Conservation (phyloP, 495 filamentous ascomycete genomes). For the Hypoxylon rickii region DNA sequence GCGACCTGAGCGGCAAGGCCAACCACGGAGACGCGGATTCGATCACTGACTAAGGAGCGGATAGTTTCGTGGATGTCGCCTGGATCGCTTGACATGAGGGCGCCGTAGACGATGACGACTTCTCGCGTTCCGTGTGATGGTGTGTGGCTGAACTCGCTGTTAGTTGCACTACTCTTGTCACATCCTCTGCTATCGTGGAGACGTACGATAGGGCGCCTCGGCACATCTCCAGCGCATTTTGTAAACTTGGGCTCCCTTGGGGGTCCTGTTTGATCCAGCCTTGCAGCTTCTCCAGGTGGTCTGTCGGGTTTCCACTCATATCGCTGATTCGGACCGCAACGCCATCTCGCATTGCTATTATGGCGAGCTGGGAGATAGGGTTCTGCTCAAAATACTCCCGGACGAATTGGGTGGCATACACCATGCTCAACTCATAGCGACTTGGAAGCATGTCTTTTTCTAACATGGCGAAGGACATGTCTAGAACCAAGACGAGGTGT, state of each 20-base stretch:
- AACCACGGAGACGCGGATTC: constrained; percentile 84
- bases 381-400: constrained; percentile 98
- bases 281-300: constrained; percentile 78
- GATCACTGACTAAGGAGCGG: constrained; percentile 70
- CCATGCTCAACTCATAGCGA: constrained; percentile 78
- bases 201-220: constrained; percentile 81
- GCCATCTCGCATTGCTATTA: constrained; percentile 90
- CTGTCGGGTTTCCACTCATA: constrained; percentile 86
- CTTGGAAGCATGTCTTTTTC: constrained; percentile 94
- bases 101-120: constrained; percentile 88
- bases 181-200: constrained; percentile 21
- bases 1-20: constrained; percentile 89
- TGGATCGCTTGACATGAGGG: constrained; percentile 85
- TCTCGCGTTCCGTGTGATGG: constrained; percentile 93
- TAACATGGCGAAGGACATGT: constrained; percentile 89
- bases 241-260: constrained; percentile 84
- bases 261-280: constrained; percentile 78
- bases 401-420: constrained; percentile 86
- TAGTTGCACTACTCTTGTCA: constrained; percentile 10
- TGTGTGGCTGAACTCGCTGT: constrained; percentile 65
- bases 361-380: constrained; percentile 92
- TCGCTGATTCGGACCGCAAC: constrained; percentile 83
- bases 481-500: constrained; percentile 88
- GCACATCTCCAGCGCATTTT: constrained; percentile 95
- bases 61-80: constrained; percentile 96